phyloP scores from a whole-genome alignment of 352 stramenopile genomes.

The Phytopythium mirpurense region DNA sequence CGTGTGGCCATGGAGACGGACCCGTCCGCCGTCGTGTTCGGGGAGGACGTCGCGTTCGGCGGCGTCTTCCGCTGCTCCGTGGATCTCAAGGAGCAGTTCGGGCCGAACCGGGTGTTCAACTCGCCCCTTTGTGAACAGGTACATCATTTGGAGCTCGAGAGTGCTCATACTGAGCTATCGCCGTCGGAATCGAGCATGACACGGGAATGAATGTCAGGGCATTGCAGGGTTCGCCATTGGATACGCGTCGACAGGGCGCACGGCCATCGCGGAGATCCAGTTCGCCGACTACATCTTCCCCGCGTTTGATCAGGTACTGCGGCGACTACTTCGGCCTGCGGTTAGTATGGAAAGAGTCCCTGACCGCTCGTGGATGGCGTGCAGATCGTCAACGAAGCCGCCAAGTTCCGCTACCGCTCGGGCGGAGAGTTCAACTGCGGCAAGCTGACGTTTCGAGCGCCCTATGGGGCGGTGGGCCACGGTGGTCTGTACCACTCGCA shows the following conservation, averaged over 20 bases:
- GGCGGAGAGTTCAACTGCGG: slow-evolving; percentile 98
- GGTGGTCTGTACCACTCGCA: slow-evolving; percentile 94
- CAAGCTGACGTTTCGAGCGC: slow-evolving; percentile 94
- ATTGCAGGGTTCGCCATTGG: slow-evolving; percentile 96
- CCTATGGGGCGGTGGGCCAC: slow-evolving; percentile 94
- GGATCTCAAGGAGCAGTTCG: slow-evolving; percentile 92
- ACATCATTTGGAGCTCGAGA: too few relatives aligned
- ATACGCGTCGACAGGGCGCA: slow-evolving; percentile 94
- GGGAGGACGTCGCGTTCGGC: slow-evolving; percentile 98
- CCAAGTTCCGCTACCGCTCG: slow-evolving; percentile 98
- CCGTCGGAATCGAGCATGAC: too few relatives aligned
- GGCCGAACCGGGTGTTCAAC: slow-evolving; percentile 94
- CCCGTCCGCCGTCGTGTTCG: slow-evolving; percentile 91
- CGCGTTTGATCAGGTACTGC: slow-evolving; percentile 85
- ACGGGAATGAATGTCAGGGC: too few relatives aligned
- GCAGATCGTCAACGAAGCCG: slow-evolving; percentile 97
- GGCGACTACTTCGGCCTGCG: not conserved
- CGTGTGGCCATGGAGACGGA: slow-evolving; percentile 88
- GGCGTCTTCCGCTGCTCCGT: slow-evolving; percentile 98
- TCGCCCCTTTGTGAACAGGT: slow-evolving; percentile 95
- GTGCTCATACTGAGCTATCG: too few relatives aligned
- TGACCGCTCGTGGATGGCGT: not conserved
- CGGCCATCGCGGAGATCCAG: slow-evolving; percentile 97
- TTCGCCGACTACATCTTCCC: slow-evolving; percentile 98
- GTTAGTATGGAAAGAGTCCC: too few relatives aligned